A percentile compares a stretch with the other conserved stretches of the same genome.
Conservation (phyloP, 1,139 yeast genomes). For the Nakaseomyces delphensis region DNA sequence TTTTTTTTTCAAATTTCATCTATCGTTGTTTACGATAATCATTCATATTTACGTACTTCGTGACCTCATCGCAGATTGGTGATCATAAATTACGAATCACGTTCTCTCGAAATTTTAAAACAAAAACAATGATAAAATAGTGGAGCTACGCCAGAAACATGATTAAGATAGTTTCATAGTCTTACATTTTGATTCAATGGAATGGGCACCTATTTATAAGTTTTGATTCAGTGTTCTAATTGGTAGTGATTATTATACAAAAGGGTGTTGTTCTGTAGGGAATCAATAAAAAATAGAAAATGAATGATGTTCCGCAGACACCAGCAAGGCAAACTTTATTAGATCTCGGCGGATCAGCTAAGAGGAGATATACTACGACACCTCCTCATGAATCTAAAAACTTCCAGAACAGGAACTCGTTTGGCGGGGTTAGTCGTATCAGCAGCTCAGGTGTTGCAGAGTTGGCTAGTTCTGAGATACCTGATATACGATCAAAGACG, state of each 20-base stretch:
- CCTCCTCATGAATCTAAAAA: slow-evolving; percentile 2
- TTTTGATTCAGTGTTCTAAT: not conserved
- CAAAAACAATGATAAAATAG: too few species aligned
- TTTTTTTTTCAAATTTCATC: slow-evolving; percentile 3
- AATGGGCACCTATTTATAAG: too few species aligned
- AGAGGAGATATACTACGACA: slow-evolving; percentile 12
- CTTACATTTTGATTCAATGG: too few species aligned
- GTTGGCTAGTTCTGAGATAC: not conserved
- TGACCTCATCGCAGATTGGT: slow-evolving; percentile 1
- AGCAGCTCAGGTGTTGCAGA: slow-evolving; percentile 6
- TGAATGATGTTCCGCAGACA: not conserved
- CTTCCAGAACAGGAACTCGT: slow-evolving; percentile 4
- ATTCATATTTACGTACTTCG: not conserved
- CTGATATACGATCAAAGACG: slow-evolving; percentile 7
- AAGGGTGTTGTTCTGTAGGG: not conserved
- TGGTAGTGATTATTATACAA: not conserved
- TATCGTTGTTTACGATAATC: not conserved
- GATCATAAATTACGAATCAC: too few species aligned
- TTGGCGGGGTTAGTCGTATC: slow-evolving; percentile 2
- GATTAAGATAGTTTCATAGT: too few species aligned
- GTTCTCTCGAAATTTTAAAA: too few species aligned
- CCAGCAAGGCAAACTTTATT: slow-evolving; percentile 1
- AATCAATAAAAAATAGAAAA: not conserved
- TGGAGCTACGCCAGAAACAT: too few species aligned
- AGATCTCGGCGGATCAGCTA: not conserved